These are phyloP conservation scores for Zelonia costaricensis DNA, from an alignment of 208 protist species.

Conservation along the genomic window DNA sequence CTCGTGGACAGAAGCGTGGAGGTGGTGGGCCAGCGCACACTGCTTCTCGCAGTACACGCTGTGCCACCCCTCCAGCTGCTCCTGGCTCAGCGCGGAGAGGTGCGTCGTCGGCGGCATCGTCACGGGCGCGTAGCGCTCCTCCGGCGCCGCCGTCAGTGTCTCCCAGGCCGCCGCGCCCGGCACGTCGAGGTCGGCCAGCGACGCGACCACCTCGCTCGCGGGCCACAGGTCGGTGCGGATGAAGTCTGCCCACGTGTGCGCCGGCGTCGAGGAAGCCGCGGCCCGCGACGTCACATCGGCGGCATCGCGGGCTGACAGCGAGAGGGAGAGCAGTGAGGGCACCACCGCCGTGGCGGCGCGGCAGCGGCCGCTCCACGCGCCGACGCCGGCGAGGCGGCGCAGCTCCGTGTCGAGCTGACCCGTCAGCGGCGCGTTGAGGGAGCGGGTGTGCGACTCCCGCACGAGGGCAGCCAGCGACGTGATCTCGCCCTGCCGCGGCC, in stretches of 20 bases:
- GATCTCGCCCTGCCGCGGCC: constrained; percentile 12
- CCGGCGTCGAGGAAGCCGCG: not conserved
- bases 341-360: constrained; percentile 20
- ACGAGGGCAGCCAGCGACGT: constrained; percentile 36
- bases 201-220: constrained; percentile 13
- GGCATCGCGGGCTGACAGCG: constrained; percentile 62
- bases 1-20: constrained; percentile 44
- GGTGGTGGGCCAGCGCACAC: constrained; percentile 42
- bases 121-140: constrained; percentile 34
- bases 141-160: constrained; percentile 15
- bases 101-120: constrained; percentile 39
- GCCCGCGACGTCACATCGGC: constrained; percentile 35
- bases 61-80: constrained; percentile 59
- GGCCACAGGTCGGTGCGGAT: constrained; percentile 28
- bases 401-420: constrained; percentile 27
- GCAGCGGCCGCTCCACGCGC: constrained; percentile 29
- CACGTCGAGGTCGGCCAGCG: not conserved
- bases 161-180: constrained; percentile 8
- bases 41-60: constrained; percentile 70
- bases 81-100: constrained; percentile 29
- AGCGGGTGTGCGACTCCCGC: constrained; percentile 44
- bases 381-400: constrained; percentile 4
- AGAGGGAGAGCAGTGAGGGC: constrained; percentile 51
- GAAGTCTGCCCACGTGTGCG: constrained; percentile 24
- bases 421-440: constrained; percentile 59